Conservation (phyloP, 108 stramenopile genomes). For the Pseudonitzschia multiseries region DNA sequence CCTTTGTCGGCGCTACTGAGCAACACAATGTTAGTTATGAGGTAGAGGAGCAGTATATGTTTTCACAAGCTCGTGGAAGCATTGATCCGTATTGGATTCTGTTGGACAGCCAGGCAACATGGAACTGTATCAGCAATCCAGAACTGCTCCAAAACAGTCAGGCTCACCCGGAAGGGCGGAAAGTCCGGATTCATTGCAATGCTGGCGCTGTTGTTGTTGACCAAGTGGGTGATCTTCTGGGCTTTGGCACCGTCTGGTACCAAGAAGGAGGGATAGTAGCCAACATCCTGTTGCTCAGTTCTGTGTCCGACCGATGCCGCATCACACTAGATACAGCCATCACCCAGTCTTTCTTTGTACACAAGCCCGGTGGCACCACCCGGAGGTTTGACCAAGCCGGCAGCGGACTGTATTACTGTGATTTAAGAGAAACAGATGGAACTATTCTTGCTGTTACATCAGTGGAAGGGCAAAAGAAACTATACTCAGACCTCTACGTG, state of each 20-base stretch:
- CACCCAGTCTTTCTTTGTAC: background rate
- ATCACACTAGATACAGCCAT: background rate
- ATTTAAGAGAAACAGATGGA: background rate
- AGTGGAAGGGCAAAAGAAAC: background rate
- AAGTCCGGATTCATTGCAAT: background rate
- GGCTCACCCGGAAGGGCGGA: background rate
- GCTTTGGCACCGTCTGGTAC: background rate
- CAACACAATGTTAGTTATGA: too few relatives aligned
- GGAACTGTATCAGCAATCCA: background rate
- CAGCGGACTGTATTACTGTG: background rate
- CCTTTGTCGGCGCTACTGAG: too few relatives aligned
- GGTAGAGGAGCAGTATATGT: too few relatives aligned
- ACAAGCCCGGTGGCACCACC: background rate
- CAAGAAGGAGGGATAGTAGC: background rate
- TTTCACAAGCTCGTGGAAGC: background rate
- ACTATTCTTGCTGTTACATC: background rate
- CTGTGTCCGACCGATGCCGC: background rate
- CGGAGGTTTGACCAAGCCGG: background rate
- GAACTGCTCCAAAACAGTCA: background rate
- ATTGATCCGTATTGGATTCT: background rate
- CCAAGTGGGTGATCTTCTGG: background rate
- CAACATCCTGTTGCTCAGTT: background rate
- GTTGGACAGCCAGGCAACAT: background rate
- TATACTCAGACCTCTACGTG: background rate
- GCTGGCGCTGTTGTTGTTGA: background rate